Evolutionary conservation across 345 rosid genomes (phyloP), one percentile per base, ranked within the genome.

Genomic region (Gossypium thurberi): DNA sequence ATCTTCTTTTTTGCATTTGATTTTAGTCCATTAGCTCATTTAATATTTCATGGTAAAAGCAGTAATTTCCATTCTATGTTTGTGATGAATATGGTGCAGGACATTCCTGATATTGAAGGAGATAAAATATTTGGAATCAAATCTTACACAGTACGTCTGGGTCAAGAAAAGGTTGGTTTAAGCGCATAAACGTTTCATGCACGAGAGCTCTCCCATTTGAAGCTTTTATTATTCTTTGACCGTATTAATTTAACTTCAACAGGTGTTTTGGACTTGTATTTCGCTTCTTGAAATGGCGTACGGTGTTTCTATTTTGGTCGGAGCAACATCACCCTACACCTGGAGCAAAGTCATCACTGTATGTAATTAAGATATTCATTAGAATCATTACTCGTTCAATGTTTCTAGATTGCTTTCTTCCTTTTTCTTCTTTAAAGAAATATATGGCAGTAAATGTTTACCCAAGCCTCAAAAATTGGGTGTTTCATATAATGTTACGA

Each of bases 31-130:
- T 20, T 12, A 51, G 51, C 33, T 74, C 59, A 44, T 40, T 37
- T 25, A 57, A 12, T 10, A 51, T 28, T 37, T 12, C 40, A 46
- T 6, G 60, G 33, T 37, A 33, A 6, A 17, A 37, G 23, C 5
- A 3, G 71, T 46, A 76, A 26, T n/a, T 14, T 26, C 33, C 53
- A 14, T 65, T 53, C 72, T 60, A 48, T 51, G 42, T 65, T 60
- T 20, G 18, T 60, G 71, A 37, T 64, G 75, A 72, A 40, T 73
- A 59, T 57, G 61, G 1, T 82, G 75, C 75, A 92, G 97, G 98
- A 94, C 79, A 91, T 94, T 76, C 98, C 98, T 53, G 98, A 92
- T 76, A 92, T 94, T 71, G 98, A 92, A 71, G 97, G 97, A n/a
- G 98, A 94, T 79, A 88, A 81, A 83, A 87, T 85, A 57, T 92